Base-by-base conservation (phyloP, 2,329 filamentous ascomycete species). In the Endoconidiophora polonica region DNA sequence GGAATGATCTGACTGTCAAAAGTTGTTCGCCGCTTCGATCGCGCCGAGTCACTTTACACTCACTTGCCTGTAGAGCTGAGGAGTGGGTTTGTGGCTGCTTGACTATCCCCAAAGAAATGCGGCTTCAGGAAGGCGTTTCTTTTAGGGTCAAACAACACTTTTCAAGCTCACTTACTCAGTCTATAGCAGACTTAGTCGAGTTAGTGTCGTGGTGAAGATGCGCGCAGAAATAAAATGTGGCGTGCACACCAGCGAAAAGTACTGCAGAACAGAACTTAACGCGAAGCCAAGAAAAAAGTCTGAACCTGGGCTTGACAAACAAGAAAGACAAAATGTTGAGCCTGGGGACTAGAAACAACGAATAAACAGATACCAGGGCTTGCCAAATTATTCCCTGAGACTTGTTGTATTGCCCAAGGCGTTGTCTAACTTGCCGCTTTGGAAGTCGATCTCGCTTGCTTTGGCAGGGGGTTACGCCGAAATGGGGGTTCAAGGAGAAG, bases 391-490 rank as follows among this genome's bases (percentile, higher is more conserved):
- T 46, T 46, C 33, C 44, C 44, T 37, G 44, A 46, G 44, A 46
- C 44, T 37, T 23, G 14, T 18, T 46, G 44, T 39, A 37, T 46
- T 23, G 44, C 37, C 20, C 44, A 38, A 46, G 26, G 36, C 20
- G 39, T 23, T 46, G 49, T 51, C 44, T 38, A 43, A 39, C 49
- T 44, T 51, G 40, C 49, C 18, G 49, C 44, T 51, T 51, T 47
- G 23, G 42, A 47, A 42, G 49, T 47, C 38, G 49, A 51, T 47
- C 49, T 51, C 49, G 49, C 49, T 51, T 51, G 44, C n/a, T 23
- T 29, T 37, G 20, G 46, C 49, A 51, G 41, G 49, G 49, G 24
- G 46, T 20, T 23, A 46, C 22, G 24, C 37, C 23, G 20, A 46
- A 38, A 50, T 40, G 36, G 48, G 48, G 23, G 38, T 46, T 41